Evolutionary conservation across 495 filamentous ascomycete genomes (phyloP), one percentile per base, ranked within the genome.

Genomic region (Aspergillus ostianus): DNA sequence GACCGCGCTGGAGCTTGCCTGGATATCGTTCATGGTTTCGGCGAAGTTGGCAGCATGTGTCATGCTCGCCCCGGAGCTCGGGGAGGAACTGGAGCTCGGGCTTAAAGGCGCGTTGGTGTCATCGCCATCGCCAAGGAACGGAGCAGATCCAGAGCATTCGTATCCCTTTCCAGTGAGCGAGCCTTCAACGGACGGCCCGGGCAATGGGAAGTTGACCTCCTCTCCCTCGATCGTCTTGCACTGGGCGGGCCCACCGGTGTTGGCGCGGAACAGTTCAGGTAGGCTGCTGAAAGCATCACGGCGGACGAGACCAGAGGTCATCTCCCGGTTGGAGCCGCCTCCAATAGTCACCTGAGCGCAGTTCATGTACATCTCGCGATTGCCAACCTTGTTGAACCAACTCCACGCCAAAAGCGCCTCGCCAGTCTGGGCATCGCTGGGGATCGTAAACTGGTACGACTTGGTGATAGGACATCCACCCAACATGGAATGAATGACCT

Each of bases 331-430:
- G 27, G 68, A 57, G 26, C 67, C 61, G 52, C 82, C 84, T 0
- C 75, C 72, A 62, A 96, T 82, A 6, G 80, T 84, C 50, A 93
- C 80, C 19, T 89, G 83, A 4, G 87, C 89, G 61, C 93, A 97
- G 82, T 93, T 92, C 92, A 95, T 96, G 80, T 96, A 96, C 84
- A 95, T 91, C 71, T 97, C 93, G 20, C 91, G 84, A 76, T 92
- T 91, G 51, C 91, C 91, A 55, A 92, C 69, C 62, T 87, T 87
- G 84, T 97, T 97, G 78, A 93, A 87, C 93, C 93, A 97, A 4
- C 89, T 88, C 85, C 91, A 96, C 17, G 88, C 87, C 47, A 97
- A 77, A 2, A 86, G 85, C 3, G 85, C 90, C 48, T 84, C 66
- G 1, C 81, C 82, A 4, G 60, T 56, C 2, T 75, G 74, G 13